Conservation (phyloP, 2,329 filamentous ascomycete species). For the Fusarium bactridioides region DNA sequence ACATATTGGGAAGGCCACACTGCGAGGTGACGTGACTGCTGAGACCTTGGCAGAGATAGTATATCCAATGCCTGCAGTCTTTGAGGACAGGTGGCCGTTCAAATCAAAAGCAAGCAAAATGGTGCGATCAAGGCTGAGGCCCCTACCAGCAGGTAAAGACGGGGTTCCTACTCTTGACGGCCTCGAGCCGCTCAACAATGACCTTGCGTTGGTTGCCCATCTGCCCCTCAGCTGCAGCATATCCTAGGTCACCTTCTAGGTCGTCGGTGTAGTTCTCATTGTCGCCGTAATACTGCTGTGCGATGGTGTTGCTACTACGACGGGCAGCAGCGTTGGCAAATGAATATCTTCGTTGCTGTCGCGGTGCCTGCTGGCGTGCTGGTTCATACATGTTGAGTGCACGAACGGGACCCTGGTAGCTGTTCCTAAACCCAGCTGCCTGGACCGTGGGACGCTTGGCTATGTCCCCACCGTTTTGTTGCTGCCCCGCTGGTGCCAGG, state of each 20-base stretch:
- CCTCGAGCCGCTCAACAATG: slow-evolving; percentile 94
- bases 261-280: slow-evolving; percentile 75
- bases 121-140: not conserved
- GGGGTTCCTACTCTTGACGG: slow-evolving; percentile 93
- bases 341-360: slow-evolving; percentile 62
- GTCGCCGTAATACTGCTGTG: slow-evolving; percentile 60
- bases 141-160: slow-evolving; percentile 95
- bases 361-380: slow-evolving; percentile 48
- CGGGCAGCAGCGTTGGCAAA: slow-evolving; percentile 59
- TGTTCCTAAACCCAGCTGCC: slow-evolving; percentile 40
- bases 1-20: slow-evolving; percentile 1
- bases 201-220: slow-evolving; percentile 92
- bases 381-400: slow-evolving; percentile 56
- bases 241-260: slow-evolving; percentile 90
- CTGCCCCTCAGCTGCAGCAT: slow-evolving; percentile 92
- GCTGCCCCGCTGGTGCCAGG: slow-evolving; percentile 21
- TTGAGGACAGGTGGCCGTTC: not conserved
- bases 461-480: slow-evolving; percentile 26
- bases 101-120: not conserved
- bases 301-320: slow-evolving; percentile 59
- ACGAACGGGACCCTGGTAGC: slow-evolving; percentile 53
- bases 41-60: not conserved
- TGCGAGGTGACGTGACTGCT: not conserved
- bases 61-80: not conserved
- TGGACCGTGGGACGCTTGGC: slow-evolving; percentile 34